Base-by-base conservation (phyloP, 306 rosid species). In the Argentina anserina region DNA sequence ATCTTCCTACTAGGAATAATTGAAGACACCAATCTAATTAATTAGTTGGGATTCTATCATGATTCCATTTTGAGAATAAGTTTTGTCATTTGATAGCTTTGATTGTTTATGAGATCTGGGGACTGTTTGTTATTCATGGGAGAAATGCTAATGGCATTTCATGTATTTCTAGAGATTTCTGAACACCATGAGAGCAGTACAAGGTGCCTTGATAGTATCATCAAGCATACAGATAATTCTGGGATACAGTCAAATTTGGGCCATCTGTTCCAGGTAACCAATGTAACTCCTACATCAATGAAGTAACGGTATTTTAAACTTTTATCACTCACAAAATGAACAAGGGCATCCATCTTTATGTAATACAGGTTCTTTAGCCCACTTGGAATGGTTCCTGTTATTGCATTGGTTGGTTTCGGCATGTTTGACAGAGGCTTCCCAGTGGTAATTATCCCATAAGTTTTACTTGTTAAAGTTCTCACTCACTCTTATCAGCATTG, bases 311-410 rank as follows among this genome's bases (percentile, higher is more conserved):
- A 41, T 21, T 1, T 58, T 31, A n/a, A n/a, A n/a, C 45, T 25
- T 9, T 42, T 49, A 56, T 18, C 28, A 41, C 14, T 15, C 17
- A 4, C 11, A 43, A 15, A 8, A 63, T n/a, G 6, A 74, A 67
- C 42, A 33, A 65, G 52, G 39, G n/a, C 23, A 58, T 71, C 31
- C 37, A 46, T 49, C 47, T 49, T 70, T 70, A 6, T 29, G 9
- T 50, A 34, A 29, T 76, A 52, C 89, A 95, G 99, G 84, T 91
- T 92, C 89, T 95, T 95, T 85, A 95, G 99, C 47, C 99, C 99
- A n/a, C 93, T 95, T 73, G 97, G 96, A 78, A 95, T 95, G 99
- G 97, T 85, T 71, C 99, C 99, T 31, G 97, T 95, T 60, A 95
- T 95, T 79, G 90, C 99, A 67, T 84, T 95, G 70, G 92, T 76